phyloP scores from a whole-genome alignment of 129 eudicot species.

The Sambucus nigra region DNA sequence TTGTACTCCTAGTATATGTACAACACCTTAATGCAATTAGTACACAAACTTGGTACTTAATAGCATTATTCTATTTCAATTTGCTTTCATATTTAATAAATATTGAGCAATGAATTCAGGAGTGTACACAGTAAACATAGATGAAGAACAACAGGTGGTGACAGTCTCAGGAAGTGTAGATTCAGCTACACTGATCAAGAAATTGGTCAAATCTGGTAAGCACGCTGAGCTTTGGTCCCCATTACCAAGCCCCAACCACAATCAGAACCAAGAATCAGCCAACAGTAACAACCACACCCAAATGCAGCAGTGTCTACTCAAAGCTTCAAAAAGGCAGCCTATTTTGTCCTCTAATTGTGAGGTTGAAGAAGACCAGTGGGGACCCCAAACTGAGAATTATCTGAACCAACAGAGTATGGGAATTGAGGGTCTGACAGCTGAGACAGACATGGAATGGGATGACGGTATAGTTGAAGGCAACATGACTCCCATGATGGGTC shows the following conservation, averaged over 20 bases:
- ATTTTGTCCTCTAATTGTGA: conserved; percentile 18
- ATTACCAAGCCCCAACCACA: conserved; percentile 23
- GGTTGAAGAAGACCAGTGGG: conserved; percentile 28
- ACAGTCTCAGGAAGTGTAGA: conserved; percentile 62
- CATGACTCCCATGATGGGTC: conserved; percentile 9
- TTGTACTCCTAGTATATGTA: no score
- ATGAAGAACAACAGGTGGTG: conserved; percentile 52
- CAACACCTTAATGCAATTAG: no score
- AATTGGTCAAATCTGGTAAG: conserved; percentile 59
- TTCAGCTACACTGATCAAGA: conserved; percentile 43
- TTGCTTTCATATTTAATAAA: no score
- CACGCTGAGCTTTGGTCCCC: conserved; percentile 56
- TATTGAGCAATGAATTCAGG: conserved; percentile 41
- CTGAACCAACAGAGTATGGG: conserved; percentile 23
- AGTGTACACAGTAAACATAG: conserved; percentile 50
- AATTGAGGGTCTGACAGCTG: conserved; percentile 6
- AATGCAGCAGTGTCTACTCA: conserved; percentile 13
- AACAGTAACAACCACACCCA: conserved; percentile 25
- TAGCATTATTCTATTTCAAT: no score
- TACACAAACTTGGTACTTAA: no score
- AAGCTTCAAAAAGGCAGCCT: conserved; percentile 22
- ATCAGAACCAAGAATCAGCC: background rate
- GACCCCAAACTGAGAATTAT: conserved; percentile 17
- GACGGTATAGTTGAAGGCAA: conserved; percentile 13
- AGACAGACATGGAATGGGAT: conserved; percentile 18